These are phyloP conservation scores for Sporothrix luriei DNA, from an alignment of 2,329 filamentous ascomycete genomes.

Conservation along the genomic window DNA sequence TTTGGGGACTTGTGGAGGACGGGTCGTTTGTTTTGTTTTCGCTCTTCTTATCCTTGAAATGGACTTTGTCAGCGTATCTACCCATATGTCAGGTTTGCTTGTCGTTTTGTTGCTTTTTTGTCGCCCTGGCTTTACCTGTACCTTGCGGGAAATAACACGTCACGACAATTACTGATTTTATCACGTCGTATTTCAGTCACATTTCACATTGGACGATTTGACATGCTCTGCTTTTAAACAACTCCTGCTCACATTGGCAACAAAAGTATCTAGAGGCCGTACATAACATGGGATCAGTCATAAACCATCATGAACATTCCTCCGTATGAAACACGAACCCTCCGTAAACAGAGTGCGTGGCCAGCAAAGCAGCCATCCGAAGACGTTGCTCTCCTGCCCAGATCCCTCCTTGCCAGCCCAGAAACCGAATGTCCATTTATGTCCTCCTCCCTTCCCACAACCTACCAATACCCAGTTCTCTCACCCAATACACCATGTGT, in stretches of 20 bases:
- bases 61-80: not conserved
- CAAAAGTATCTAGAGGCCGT: constrained; percentile 4
- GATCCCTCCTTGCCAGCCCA: constrained; percentile 1
- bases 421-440: constrained; percentile 1
- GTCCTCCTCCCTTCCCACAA: not conserved
- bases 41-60: not conserved
- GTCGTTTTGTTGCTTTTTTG: not conserved
- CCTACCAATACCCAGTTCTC: constrained; percentile 9
- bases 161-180: not conserved
- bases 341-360: not conserved
- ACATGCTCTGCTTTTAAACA: not conserved
- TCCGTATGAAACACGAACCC: constrained; percentile 21
- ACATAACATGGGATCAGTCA: constrained; percentile 29
- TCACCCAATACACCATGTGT: not conserved
- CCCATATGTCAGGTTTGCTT: not conserved
- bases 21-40: not conserved
- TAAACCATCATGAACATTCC: constrained; percentile 25
- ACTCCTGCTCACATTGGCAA: constrained; percentile 15
- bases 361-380: not conserved
- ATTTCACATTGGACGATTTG: not conserved
- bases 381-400: not conserved
- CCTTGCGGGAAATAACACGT: constrained; percentile 5
- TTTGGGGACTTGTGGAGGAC: not conserved
- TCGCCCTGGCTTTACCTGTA: not conserved
- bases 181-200: not conserved